Evolutionary conservation across 768 basidiomycete genomes (phyloP), one percentile per base, ranked within the genome.

Genomic region (Chiua virens): DNA sequence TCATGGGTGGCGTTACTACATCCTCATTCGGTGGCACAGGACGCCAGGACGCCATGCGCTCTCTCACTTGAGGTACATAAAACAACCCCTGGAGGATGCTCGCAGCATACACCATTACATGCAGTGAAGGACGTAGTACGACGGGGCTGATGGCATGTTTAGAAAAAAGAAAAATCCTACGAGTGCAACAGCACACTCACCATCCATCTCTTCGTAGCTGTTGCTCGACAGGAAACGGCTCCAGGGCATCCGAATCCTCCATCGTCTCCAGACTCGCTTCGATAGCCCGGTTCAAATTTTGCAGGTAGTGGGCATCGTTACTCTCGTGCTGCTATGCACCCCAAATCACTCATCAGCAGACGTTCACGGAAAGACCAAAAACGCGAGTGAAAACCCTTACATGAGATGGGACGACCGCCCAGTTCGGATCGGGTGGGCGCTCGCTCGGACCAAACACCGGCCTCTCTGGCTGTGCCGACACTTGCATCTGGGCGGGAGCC

Each of bases 321-420:
- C 54, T 62, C 50, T 66, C 66, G 44, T 64, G 70, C 75, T 75
- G 57, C 62, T 57, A 64, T 17, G 50, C 35, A 9, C 18, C 17
- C 18, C 3, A 21, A 1, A 14, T 11, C 11, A 18, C 13, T 10
- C 32, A 32, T 61, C 27, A 53, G 21, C 28, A 30, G 28, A 30
- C 28, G 28, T 30, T 30, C 5, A 9, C 28, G 28, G 28, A 30
- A 30, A 30, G 28, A 30, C 11, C 28, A 23, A 1, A 40, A 22
- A 14, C 10, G 23, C 36, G 27, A 22, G 6, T 23, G n/a, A 27
- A 36, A 20, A 14, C 11, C 38, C 65, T 61, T 71, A 87, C 87
- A 63, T 85, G 82, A 7, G 86, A 81, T 18, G 81, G 80, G 8
- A 87, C 86, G 63, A 88, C 66, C 43, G 84, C 83, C 87, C 86